Conservation (phyloP, 1,139 yeast species). For the Yamadazyma aaseri region DNA sequence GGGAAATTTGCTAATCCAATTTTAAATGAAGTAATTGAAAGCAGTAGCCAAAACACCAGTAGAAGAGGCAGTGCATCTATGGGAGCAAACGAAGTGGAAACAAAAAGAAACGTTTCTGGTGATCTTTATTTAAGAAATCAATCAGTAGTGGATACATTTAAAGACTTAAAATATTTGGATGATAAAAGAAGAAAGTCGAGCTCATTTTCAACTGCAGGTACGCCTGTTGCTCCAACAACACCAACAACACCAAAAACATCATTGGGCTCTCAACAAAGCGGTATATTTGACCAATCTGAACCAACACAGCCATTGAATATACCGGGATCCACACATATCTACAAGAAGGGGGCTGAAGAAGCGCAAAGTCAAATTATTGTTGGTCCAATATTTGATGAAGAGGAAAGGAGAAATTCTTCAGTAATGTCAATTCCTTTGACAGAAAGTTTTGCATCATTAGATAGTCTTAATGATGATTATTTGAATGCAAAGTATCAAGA, state of each 20-base stretch:
- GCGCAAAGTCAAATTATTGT: slow-evolving; percentile 24
- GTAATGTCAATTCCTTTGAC: slow-evolving; percentile 58
- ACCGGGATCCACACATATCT: slow-evolving; percentile 8
- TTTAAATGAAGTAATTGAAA: slow-evolving; percentile 38
- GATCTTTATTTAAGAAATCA: slow-evolving; percentile 51
- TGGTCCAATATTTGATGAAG: slow-evolving; percentile 29
- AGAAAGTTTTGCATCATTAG: slow-evolving; percentile 76
- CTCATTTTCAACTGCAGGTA: slow-evolving; percentile 22
- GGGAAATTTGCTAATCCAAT: slow-evolving; percentile 25
- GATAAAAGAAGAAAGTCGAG: slow-evolving; percentile 45
- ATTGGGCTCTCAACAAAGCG: slow-evolving; percentile 13
- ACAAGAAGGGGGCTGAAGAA: too few relatives aligned
- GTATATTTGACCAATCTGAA: too few relatives aligned
- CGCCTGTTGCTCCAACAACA: slow-evolving; percentile 12
- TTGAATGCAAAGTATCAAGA: slow-evolving; percentile 37
- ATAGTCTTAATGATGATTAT: slow-evolving; percentile 66
- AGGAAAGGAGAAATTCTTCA: slow-evolving; percentile 29
- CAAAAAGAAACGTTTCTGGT: slow-evolving; percentile 55
- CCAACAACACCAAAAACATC: slow-evolving; percentile 20
- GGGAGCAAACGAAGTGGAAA: slow-evolving; percentile 45
- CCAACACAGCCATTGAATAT: slow-evolving; percentile 14
- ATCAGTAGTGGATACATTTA: slow-evolving; percentile 50
- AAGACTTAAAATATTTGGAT: slow-evolving; percentile 48
- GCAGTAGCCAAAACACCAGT: slow-evolving; percentile 23
- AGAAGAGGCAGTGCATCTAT: slow-evolving; percentile 36